phyloP scores from a whole-genome alignment of 139 green algal species.

The Chlamydomonas incerta region DNA sequence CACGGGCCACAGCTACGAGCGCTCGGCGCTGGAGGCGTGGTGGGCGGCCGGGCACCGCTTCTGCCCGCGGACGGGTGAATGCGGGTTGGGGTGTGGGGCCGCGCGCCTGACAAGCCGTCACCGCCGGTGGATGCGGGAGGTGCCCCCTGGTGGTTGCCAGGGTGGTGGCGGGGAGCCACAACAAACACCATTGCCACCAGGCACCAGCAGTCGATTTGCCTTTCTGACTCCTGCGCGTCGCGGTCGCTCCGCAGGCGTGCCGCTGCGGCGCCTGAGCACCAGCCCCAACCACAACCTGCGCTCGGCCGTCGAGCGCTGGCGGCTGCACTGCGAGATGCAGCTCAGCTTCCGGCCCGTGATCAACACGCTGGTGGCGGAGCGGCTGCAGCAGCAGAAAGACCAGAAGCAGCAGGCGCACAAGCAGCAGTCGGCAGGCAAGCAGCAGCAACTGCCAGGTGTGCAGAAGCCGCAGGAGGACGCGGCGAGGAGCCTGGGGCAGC shows the following conservation, averaged over 20 bases:
- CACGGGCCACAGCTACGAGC: constrained; percentile 36
- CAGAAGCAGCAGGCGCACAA: neutral
- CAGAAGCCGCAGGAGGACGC: neutral
- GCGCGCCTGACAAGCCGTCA: too few relatives aligned
- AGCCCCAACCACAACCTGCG: constrained; percentile 33
- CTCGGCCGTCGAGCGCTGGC: constrained; percentile 17
- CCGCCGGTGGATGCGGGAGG: neutral
- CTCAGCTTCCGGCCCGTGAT: constrained; percentile 22
- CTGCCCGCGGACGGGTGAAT: constrained; percentile 33
- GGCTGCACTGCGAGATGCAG: constrained; percentile 34
- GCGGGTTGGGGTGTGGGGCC: too few relatives aligned
- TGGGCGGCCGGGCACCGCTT: constrained; percentile 34
- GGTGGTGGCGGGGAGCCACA: too few relatives aligned
- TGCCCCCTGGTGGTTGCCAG: neutral
- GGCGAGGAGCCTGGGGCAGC: too few relatives aligned
- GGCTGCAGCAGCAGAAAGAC: neutral
- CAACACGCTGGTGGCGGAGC: neutral
- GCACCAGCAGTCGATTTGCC: neutral
- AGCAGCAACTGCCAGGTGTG: neutral
- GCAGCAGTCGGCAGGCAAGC: neutral
- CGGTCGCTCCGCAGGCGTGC: constrained; percentile 3
- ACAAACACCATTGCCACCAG: neutral
- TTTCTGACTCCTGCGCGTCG: too few relatives aligned
- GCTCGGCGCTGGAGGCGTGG: constrained; percentile 29
- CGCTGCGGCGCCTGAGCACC: neutral